phyloP scores from a whole-genome alignment of 2,329 filamentous ascomycete species.

The Lecanoromycetidae sp. region DNA sequence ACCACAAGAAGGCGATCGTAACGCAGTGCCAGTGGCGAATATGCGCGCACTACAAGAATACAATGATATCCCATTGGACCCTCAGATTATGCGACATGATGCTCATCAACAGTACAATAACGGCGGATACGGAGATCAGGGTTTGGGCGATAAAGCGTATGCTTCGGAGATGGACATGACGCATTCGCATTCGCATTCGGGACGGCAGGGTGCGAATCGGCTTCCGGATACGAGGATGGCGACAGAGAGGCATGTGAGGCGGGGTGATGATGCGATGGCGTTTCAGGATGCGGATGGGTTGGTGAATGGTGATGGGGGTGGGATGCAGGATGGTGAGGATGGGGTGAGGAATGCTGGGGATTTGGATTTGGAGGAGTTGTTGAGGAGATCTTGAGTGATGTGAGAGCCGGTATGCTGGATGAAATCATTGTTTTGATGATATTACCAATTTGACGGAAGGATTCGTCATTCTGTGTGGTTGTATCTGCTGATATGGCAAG shows the following conservation, averaged over 20 bases:
- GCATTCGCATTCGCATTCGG: not conserved
- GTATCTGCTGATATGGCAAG: too few relatives aligned
- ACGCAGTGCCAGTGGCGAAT: slow-evolving; percentile 7
- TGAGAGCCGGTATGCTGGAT: too few relatives aligned
- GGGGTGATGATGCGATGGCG: slow-evolving; percentile 14
- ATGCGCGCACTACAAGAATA: slow-evolving; percentile 14
- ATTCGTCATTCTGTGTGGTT: too few relatives aligned
- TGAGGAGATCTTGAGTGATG: not conserved
- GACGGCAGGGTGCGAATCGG: not conserved
- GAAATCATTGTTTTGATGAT: too few relatives aligned
- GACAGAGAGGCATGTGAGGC: slow-evolving; percentile 15
- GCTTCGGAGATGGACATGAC: slow-evolving; percentile 4
- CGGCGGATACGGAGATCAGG: not conserved
- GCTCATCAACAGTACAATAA: slow-evolving; percentile 6
- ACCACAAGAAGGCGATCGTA: slow-evolving; percentile 1
- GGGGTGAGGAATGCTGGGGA: not conserved
- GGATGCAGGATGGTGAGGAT: not conserved
- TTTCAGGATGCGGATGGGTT: slow-evolving; percentile 7
- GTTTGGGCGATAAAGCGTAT: too few relatives aligned
- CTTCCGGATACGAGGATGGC: slow-evolving; percentile 10
- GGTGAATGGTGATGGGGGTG: not conserved
- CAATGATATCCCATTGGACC: slow-evolving; percentile 15
- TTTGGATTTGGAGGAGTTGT: not conserved
- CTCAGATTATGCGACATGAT: slow-evolving; percentile 15
- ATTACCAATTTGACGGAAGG: too few relatives aligned